Conservation (phyloP, 192 early-diverging fungal genomes). For the Entomortierella lignicola region DNA sequence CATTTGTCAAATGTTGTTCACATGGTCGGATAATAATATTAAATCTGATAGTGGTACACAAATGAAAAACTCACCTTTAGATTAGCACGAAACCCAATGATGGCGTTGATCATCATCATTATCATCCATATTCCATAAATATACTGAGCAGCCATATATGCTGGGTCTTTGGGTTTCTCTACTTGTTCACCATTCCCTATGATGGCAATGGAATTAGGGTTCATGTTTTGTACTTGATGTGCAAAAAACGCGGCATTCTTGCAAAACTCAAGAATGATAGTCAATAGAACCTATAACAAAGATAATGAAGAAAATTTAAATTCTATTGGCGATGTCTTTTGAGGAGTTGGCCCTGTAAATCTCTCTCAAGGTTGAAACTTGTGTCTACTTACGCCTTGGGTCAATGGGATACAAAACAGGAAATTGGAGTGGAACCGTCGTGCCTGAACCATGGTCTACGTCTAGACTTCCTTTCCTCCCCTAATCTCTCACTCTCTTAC, state of each 20-base stretch:
- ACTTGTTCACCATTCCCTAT: background rate
- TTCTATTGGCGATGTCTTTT: background rate
- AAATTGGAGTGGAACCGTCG: conserved; percentile 49
- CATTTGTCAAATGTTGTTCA: too few species aligned
- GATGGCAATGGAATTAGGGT: background rate
- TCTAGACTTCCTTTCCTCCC: too few species aligned
- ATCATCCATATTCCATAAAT: conserved; percentile 43
- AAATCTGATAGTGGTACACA: too few species aligned
- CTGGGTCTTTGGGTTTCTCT: conserved; percentile 8
- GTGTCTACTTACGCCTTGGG: conserved; percentile 39
- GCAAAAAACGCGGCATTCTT: conserved; percentile 32
- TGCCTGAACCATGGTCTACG: conserved; percentile 27
- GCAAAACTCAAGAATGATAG: conserved; percentile 43
- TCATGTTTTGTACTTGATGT: conserved; percentile 17
- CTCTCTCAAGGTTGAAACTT: background rate
- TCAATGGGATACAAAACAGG: conserved; percentile 42
- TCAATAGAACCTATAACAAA: conserved; percentile 37
- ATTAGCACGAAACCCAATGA: conserved; percentile 41
- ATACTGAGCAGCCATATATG: conserved; percentile 45
- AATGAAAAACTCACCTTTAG: conserved; percentile 28
- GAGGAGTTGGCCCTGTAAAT: too few species aligned
- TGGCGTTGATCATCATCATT: conserved; percentile 34
- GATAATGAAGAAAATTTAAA: background rate
- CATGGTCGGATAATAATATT: too few species aligned
- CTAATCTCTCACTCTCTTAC: too few species aligned